Conservation (phyloP, 441 rosid genomes). For the Capsella rubella region DNA sequence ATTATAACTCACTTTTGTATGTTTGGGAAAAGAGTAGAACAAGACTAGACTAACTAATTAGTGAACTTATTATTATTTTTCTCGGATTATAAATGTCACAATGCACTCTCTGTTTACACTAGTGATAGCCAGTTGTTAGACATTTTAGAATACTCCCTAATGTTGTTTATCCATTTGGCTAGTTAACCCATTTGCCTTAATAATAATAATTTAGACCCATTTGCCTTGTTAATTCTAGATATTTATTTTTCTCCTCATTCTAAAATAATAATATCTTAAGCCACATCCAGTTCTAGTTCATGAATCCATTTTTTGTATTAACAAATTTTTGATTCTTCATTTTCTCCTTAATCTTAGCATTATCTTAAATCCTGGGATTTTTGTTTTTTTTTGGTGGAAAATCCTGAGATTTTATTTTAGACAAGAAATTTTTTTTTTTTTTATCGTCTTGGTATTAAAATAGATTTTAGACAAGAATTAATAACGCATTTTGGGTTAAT, state of each 20-base stretch:
- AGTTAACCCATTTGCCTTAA: neutral
- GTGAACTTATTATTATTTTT: neutral
- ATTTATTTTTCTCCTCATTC: neutral
- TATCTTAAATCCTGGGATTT: neutral
- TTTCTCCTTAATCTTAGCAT: neutral
- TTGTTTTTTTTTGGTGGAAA: no score
- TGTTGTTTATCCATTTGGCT: neutral
- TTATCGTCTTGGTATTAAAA: no score
- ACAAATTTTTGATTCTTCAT: neutral
- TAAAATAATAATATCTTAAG: neutral
- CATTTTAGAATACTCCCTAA: neutral
- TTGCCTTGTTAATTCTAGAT: neutral
- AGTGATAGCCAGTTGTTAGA: neutral
- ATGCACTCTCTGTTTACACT: neutral
- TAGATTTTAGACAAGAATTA: neutral
- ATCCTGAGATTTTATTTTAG: neutral
- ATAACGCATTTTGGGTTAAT: neutral
- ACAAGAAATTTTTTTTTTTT: no score
- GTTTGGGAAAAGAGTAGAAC: neutral
- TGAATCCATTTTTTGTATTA: neutral
- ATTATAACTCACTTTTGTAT: neutral
- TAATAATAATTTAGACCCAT: neutral
- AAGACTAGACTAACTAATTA: neutral
- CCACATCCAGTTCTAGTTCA: neutral
- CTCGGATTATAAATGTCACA: neutral